Evolutionary conservation across 2,329 filamentous ascomycete genomes (phyloP), one percentile per base, ranked within the genome.

Genomic region (Conoideocrella luteorostrata): DNA sequence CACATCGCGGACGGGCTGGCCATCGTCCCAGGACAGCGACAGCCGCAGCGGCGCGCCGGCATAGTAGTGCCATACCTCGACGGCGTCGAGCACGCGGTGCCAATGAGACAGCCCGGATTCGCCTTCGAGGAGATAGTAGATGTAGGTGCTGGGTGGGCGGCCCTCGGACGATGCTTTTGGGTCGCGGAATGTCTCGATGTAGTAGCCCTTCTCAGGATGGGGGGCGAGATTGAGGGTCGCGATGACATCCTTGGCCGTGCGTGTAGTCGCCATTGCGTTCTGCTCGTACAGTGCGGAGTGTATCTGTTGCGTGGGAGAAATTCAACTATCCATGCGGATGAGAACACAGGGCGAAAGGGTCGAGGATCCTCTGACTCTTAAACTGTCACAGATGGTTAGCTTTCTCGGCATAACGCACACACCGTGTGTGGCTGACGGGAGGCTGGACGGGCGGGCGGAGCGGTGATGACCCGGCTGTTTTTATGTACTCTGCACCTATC

Each of bases 1-100:
- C 7, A 56, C 49, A 28, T 61, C 45, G 5, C 60, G 56, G 48
- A 59, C 58, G 29, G 57, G 60, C 52, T 46, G 56, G 3, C 70
- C 71, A 43, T 75, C 62, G 40, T 75, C 56, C 17, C 46, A 53
- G 2, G 70, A 71, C 1, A 75, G 56, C 3, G 64, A 69, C 9
- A 76, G 55, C 10, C 55, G 62, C 39, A 77, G 53, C 1, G 72
- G 72, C 6, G 73, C 71, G 5, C 74, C 74, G 7, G 70, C 72
- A 40, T 76, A 76, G 58, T 71, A 67, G 51, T 77, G 74, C 74
- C 74, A 77, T 7, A 72, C 56, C 52, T 77, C 71, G 29, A 58
- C 67, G 3, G 68, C 67, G 44, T 74, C 70, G 7, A 59, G 49
- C 39, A 72, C 65, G 42, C 69, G 68, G 55, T 77, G 73, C 73